A percentile compares a stretch with the other conserved stretches of the same genome.
These are phyloP conservation scores for Cucumis hystrix DNA, from an alignment of 306 rosid genomes.

Conservation along the genomic window DNA sequence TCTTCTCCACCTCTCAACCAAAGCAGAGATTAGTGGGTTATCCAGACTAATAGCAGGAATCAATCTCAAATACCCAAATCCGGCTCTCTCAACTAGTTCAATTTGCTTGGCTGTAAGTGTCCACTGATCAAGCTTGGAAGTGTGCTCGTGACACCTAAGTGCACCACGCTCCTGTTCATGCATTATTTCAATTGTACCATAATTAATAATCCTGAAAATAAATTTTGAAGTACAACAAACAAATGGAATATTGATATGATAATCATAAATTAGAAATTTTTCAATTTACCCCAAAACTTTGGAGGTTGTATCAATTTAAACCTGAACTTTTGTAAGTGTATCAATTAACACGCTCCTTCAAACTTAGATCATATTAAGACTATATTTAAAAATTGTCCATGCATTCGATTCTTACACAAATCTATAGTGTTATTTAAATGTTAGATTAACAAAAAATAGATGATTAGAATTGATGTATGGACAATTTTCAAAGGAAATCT, in stretches of 20 bases:
- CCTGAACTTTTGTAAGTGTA: too few relatives aligned
- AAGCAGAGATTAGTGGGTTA: conserved; percentile 92
- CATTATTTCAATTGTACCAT: not conserved
- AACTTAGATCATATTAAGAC: too few relatives aligned
- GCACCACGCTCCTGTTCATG: conserved; percentile 91
- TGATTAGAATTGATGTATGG: too few relatives aligned
- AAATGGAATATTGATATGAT: not conserved
- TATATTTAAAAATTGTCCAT: too few relatives aligned
- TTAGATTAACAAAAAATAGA: too few relatives aligned
- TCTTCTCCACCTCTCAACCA: conserved; percentile 98
- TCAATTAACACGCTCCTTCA: too few relatives aligned
- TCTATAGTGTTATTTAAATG: too few relatives aligned
- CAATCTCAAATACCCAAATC: conserved; percentile 74
- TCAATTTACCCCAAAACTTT: too few relatives aligned
- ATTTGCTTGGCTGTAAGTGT: conserved; percentile 52
- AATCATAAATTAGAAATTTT: not conserved
- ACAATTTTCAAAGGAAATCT: too few relatives aligned
- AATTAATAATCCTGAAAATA: not conserved
- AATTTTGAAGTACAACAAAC: not conserved
- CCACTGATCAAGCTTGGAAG: conserved; percentile 98
- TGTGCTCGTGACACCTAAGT: conserved; percentile 96
- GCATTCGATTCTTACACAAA: too few relatives aligned
- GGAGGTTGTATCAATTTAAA: too few relatives aligned
- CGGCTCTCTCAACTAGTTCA: conserved; percentile 80
- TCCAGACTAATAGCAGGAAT: conserved; percentile 97